Percentiles rank a stretch among this genome's conserved stretches.
Evolutionary conservation across 768 basidiomycete species (phyloP).

Genomic region (Amyloporia xantha): DNA sequence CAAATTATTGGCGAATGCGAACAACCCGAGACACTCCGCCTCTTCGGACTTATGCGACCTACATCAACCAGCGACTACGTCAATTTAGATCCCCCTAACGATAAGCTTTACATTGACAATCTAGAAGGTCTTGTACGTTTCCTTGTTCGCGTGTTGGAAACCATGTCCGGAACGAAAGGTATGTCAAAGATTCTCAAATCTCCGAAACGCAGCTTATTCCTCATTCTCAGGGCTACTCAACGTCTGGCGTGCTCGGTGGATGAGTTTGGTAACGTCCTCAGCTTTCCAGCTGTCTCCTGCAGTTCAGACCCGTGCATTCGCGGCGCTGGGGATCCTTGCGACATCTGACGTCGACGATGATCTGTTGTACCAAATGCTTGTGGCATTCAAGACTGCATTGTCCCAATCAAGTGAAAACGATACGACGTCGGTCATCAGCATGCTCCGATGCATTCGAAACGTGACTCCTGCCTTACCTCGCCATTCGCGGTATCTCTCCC

Average conservation of each 20-base stretch:
- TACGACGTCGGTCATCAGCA: constrained; percentile 70
- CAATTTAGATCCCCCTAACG: constrained; percentile 47
- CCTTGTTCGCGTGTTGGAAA: constrained; percentile 55
- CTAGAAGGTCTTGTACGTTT: constrained; percentile 62
- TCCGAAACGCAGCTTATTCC: not conserved
- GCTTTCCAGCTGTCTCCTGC: constrained; percentile 88
- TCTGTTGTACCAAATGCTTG: constrained; percentile 87
- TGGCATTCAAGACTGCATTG: constrained; percentile 74
- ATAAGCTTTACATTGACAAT: constrained; percentile 49
- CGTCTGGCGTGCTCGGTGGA: constrained; percentile 91
- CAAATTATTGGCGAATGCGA: constrained; percentile 56
- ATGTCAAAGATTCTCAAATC: constrained; percentile 2
- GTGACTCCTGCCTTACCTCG: constrained; percentile 64
- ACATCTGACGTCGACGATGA: constrained; percentile 87
- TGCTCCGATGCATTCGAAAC: constrained; percentile 80
- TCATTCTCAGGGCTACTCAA: constrained; percentile 58
- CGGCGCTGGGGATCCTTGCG: constrained; percentile 77
- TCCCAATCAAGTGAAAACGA: constrained; percentile 61
- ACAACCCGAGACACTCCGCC: constrained; percentile 46
- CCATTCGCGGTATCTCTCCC: constrained; percentile 64
- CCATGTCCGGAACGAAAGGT: constrained; percentile 68
- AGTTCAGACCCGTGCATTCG: constrained; percentile 84
- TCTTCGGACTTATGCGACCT: constrained; percentile 68
- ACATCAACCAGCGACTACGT: constrained; percentile 66
- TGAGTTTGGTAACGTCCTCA: constrained; percentile 80